phyloP scores from a whole-genome alignment of 2,329 filamentous ascomycete genomes.

The Pleoardoris graminearum region DNA sequence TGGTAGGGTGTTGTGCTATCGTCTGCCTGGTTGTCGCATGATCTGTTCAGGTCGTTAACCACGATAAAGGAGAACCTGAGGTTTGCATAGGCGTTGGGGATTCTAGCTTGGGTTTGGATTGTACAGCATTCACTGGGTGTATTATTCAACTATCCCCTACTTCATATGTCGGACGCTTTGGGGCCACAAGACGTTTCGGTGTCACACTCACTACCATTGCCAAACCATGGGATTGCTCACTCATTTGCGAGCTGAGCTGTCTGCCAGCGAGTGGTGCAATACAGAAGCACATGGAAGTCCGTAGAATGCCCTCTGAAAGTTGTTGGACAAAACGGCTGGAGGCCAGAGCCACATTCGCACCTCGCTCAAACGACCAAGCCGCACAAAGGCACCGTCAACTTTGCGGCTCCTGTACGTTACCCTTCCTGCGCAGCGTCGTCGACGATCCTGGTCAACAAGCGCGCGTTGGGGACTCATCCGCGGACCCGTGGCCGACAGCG shows the following conservation, averaged over 20 bases:
- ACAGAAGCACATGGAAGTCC: conserved; percentile 33
- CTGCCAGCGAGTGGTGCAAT: not conserved
- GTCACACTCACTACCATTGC: no score
- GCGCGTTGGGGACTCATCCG: conserved; percentile 9
- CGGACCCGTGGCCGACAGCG: conserved; percentile 25
- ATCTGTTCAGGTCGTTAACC: not conserved
- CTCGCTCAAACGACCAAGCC: conserved; percentile 12
- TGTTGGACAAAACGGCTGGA: conserved; percentile 23
- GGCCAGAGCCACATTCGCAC: conserved; percentile 26
- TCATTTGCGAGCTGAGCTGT: not conserved
- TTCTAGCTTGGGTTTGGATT: conserved; percentile 15
- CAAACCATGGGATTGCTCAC: not conserved
- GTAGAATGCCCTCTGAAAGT: conserved; percentile 17
- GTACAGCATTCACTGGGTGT: conserved; percentile 18
- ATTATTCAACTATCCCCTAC: not conserved
- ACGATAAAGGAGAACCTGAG: no score
- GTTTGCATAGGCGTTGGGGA: conserved; percentile 34
- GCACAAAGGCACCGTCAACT: conserved; percentile 6
- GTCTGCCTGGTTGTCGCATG: no score
- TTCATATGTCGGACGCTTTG: not conserved
- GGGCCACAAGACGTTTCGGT: not conserved
- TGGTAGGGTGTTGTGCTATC: not conserved
- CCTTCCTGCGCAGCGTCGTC: not conserved
- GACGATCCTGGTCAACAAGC: not conserved
- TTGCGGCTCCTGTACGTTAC: not conserved